Evolutionary conservation across 352 stramenopile genomes (phyloP).

Genomic region (Plasmopara viticola): DNA sequence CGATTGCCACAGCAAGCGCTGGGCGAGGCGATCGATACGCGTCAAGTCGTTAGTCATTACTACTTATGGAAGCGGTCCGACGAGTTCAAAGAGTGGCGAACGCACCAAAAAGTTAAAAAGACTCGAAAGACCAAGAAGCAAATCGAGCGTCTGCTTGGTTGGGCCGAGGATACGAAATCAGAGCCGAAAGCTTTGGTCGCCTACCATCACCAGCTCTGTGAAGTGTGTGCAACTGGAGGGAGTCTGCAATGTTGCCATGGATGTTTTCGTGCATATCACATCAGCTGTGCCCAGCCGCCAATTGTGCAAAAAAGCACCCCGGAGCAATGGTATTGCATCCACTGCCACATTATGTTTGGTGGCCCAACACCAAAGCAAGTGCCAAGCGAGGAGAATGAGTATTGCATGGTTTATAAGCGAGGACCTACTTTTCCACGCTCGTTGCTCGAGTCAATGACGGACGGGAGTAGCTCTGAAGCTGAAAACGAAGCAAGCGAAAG

Average conservation of each 20-base stretch:
- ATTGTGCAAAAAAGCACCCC: constrained; percentile 39
- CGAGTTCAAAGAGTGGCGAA: constrained; percentile 44
- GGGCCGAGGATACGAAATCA: constrained; percentile 19
- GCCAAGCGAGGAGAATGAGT: constrained; percentile 22
- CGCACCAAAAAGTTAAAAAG: constrained; percentile 30
- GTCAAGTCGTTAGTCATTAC: constrained; percentile 53
- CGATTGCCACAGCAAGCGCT: constrained; percentile 35
- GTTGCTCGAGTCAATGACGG: constrained; percentile 11
- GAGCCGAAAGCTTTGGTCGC: constrained; percentile 31
- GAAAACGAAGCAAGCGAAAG: constrained; percentile 10
- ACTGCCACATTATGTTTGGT: constrained; percentile 28
- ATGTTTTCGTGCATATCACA: constrained; percentile 63
- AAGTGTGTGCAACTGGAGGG: constrained; percentile 58
- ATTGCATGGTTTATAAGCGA: constrained; percentile 11
- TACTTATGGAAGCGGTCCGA: constrained; percentile 65
- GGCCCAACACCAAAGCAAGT: constrained; percentile 12
- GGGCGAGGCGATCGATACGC: constrained; percentile 24
- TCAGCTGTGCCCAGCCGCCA: constrained; percentile 59
- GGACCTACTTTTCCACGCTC: constrained; percentile 5
- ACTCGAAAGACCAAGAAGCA: constrained; percentile 60
- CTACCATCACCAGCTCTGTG: constrained; percentile 61
- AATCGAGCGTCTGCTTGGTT: constrained; percentile 33
- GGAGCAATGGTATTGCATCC: constrained; percentile 48
- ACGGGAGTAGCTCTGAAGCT: constrained; percentile 14
- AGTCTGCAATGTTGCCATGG: constrained; percentile 63